phyloP scores from a whole-genome alignment of 164 flowering plant species.

The grape (Vitis vinifera) region DNA sequence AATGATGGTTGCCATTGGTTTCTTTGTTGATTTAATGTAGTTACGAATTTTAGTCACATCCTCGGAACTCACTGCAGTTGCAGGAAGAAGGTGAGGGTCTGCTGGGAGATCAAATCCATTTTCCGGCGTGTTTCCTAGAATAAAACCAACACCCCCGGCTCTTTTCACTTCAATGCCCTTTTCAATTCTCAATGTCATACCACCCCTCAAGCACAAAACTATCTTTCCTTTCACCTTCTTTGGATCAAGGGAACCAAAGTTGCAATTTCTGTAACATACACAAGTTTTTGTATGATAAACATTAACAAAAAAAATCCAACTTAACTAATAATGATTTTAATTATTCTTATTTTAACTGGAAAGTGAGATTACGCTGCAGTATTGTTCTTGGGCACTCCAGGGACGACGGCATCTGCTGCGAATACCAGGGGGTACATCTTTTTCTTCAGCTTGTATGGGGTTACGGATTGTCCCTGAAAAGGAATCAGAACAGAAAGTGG shows the following conservation, averaged over 20 bases:
- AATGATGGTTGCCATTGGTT: constrained; percentile 47
- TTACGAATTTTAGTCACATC: constrained; percentile 38
- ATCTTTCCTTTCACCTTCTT: constrained; percentile 64
- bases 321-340: not conserved
- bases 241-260: constrained; percentile 58
- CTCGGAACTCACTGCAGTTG: constrained; percentile 44
- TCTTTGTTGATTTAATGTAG: constrained; percentile 60
- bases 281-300: no score
- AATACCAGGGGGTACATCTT: constrained; percentile 54
- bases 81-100: constrained; percentile 75
- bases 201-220: constrained; percentile 76
- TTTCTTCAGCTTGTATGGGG: constrained; percentile 44
- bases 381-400: constrained; percentile 32
- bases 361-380: constrained; percentile 29
- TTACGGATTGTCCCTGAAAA: constrained; percentile 63
- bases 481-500: not conserved
- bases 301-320: no score
- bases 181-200: constrained; percentile 48
- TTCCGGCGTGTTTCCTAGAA: constrained; percentile 49
- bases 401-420: constrained; percentile 54
- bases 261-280: constrained; percentile 58
- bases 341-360: no score
- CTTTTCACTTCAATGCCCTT: constrained; percentile 79
- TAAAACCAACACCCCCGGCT: constrained; percentile 75
- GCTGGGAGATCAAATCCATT: constrained; percentile 42